Evolutionary conservation across 2,329 filamentous ascomycete genomes (phyloP), one percentile per base, ranked within the genome.

Genomic region (Amauroascus niger): DNA sequence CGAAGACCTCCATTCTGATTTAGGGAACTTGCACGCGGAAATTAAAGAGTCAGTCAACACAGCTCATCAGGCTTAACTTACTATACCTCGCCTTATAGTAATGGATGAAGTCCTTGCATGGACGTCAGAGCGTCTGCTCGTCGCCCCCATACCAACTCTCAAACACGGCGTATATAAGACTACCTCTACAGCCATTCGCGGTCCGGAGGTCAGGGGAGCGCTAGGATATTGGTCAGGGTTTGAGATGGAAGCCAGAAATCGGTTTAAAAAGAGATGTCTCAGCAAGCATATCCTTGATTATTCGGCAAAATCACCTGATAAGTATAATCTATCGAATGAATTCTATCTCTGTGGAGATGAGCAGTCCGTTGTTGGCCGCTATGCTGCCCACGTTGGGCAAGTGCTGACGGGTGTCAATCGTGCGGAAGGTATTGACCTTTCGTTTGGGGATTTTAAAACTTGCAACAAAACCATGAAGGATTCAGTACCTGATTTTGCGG

Each of bases 381-480:
- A 40, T 22, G 43, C 2, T 16, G 5, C 41, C 2, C 39, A 53
- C 28, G 24, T 53, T 16, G 28, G 24, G 11, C 39, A 45, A 13
- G 41, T 44, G 13, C 35, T 46, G 35, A n/a, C 16, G 2, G 13
- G 7, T 26, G 18, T 40, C 2, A 24, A 16, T 26, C 16, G 16
- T 7, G 30, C 20, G 16, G 16, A 22, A 3, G 6, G 16, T 16
- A 22, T 49, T 1, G 8, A 37, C 6, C 2, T 39, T 4, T 16
- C 13, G 3, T 49, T 49, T n/a, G 47, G 47, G 13, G 47, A 49
- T 26, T 49, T n/a, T 9, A 49, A 49, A 16, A 16, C 16, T 22
- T 41, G 49, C 16, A 16, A 14, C 9, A 14, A 3, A 3, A 4
- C 6, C 33, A 6, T 14, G 33, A 14, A 13, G 9, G n/a, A 14